Base-by-base conservation (phyloP, 192 early-diverging fungal species). In the Coemansia sp. region DNA sequence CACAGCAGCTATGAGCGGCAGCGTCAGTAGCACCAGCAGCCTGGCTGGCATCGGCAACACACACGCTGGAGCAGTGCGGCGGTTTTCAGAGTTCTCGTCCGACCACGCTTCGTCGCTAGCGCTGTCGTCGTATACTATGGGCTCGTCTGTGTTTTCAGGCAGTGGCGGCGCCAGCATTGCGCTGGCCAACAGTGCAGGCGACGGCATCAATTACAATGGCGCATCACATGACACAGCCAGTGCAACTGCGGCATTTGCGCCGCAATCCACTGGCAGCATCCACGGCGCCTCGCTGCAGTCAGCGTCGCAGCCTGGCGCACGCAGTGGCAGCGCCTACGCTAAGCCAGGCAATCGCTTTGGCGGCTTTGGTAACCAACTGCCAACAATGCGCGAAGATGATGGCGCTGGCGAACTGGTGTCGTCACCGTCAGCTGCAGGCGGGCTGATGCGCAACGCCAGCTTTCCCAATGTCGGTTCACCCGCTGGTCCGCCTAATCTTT, bases 331-430 rank as follows among this genome's bases (percentile, higher is more conserved):
- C 56, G 54, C 53, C 10, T 41, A 17, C 38, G 10, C 21, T 23
- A 41, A 23, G 38, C 19, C 37, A 39, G 24, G 21, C 0, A 39
- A 10, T 7, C 65, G 75, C 14, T 69, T 66, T 19, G 76, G 63
- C 25, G 60, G 50, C 22, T 65, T 79, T 70, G 64, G 63, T 15
- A 45, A 56, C 19, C 72, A 80, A 29, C 65, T 80, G 19, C 68
- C 77, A 15, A 74, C 72, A 1, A 80, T 80, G 77, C 68, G 72
- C 50, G 77, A 80, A 56, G 77, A 80, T 25, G 69, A 71, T 24
- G 57, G 48, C 19, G 38, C 65, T 2, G 29, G 62, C 6, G 66
- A 57, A 21, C 38, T 58, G 10, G 38, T 24, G 5, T 47, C 65
- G 7, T 55, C 66, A 2, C 29, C 56, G 6, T 32, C 67, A 5